A percentile compares a stretch with the other conserved stretches of the same genome.
Evolutionary conservation across 352 stramenopile species (phyloP).

Genomic region (Globisporangium radiosum): DNA sequence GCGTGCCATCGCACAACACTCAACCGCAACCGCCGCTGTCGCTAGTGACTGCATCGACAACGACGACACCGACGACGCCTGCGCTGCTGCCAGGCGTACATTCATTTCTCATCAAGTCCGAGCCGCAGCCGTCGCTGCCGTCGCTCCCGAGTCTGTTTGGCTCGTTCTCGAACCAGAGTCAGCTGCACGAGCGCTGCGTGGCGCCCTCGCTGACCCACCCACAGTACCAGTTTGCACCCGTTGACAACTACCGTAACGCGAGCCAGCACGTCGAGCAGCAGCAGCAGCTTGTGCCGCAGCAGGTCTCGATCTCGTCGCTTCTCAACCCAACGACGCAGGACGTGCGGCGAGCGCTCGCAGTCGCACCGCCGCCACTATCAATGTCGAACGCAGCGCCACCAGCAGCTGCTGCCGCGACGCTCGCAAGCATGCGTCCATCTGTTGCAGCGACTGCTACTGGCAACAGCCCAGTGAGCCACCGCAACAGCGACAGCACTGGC

Average conservation of each 20-base stretch:
- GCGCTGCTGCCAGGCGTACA: conserved; percentile 8
- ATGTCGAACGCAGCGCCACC: not conserved
- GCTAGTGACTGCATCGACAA: not conserved
- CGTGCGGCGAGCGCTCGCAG: not conserved
- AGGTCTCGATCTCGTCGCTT: conserved; percentile 9
- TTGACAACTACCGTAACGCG: not conserved
- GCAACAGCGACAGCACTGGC: conserved; percentile 2
- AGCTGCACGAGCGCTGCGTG: not conserved
- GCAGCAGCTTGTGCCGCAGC: not conserved
- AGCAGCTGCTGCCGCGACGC: no score
- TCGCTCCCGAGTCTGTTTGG: conserved; percentile 12
- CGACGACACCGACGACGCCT: not conserved
- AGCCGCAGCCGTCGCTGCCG: conserved; percentile 8
- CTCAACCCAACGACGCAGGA: conserved; percentile 8
- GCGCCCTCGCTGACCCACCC: not conserved
- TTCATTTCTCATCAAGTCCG: conserved; percentile 10
- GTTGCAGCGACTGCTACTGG: not conserved
- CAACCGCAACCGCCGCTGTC: no score
- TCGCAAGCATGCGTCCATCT: not conserved
- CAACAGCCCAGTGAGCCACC: not conserved
- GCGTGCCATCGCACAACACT: conserved; percentile 1
- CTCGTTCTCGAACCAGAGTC: conserved; percentile 2
- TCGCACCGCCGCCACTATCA: not conserved
- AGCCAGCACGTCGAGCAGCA: not conserved
- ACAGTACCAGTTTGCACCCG: not conserved